phyloP scores from a whole-genome alignment of 139 green algal genomes.

The Closterium sp. region DNA sequence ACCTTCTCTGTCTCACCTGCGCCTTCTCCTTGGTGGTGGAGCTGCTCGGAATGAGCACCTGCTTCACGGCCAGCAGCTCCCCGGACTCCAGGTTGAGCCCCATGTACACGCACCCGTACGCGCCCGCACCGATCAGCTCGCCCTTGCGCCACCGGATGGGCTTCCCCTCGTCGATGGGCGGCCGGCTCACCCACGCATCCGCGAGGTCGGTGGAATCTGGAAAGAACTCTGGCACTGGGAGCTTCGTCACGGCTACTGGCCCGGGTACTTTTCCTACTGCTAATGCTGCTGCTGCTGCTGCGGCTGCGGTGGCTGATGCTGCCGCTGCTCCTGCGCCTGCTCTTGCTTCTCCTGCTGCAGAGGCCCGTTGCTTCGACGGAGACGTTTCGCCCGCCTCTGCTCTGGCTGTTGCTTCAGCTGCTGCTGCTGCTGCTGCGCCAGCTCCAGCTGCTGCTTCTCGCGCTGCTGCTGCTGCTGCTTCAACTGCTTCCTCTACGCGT shows the following conservation, averaged over 20 bases:
- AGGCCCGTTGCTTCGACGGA: no score
- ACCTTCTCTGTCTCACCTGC: slow-evolving; percentile 53
- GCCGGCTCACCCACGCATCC: background rate
- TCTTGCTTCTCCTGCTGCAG: background rate
- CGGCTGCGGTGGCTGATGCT: background rate
- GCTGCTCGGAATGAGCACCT: slow-evolving; percentile 57
- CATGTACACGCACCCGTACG: slow-evolving; percentile 87
- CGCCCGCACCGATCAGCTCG: slow-evolving; percentile 85
- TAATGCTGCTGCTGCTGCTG: background rate
- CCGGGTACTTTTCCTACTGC: background rate
- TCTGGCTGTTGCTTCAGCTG: background rate
- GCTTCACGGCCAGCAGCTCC: slow-evolving; percentile 93
- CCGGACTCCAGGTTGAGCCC: slow-evolving; percentile 86
- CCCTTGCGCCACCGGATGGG: slow-evolving; percentile 73
- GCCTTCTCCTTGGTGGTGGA: no score
- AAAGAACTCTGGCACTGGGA: background rate
- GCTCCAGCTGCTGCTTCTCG: background rate
- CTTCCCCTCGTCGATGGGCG: background rate
- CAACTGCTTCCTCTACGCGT: no score
- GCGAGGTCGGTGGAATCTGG: background rate
- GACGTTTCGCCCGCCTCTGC: no score
- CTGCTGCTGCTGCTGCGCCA: background rate
- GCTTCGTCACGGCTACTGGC: background rate
- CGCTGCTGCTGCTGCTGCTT: background rate
- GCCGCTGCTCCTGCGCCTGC: background rate